Evolutionary conservation across 176 grass and related monocot species (phyloP).

Genomic region (Phoenix dactylifera): DNA sequence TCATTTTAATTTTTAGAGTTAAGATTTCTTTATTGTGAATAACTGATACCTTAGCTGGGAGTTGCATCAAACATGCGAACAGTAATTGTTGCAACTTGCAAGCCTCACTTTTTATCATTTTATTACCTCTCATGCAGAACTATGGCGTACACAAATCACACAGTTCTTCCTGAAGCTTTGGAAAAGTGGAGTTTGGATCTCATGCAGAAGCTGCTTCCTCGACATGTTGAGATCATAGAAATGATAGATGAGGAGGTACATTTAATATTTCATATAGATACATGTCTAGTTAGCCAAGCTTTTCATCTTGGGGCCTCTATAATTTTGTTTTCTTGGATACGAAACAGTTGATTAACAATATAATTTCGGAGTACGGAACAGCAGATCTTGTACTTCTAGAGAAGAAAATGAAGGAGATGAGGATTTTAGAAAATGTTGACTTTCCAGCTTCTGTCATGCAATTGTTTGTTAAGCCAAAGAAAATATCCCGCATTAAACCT

Average conservation of each 20-base stretch:
- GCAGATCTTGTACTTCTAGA: slow-evolving; percentile 65
- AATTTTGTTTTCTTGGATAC: slow-evolving; percentile 17
- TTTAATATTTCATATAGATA: not conserved
- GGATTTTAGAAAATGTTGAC: slow-evolving; percentile 94
- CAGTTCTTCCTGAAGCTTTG: slow-evolving; percentile 95
- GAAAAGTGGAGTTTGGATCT: slow-evolving; percentile 99
- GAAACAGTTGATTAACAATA: slow-evolving; percentile 61
- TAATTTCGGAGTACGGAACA: slow-evolving; percentile 65
- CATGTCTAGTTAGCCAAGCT: too few relatives aligned
- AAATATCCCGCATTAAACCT: slow-evolving; percentile 28
- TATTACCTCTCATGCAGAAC: slow-evolving; percentile 46
- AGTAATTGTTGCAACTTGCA: too few relatives aligned
- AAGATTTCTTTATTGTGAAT: too few relatives aligned
- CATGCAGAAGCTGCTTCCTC: slow-evolving; percentile 95
- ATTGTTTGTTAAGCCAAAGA: slow-evolving; percentile 76
- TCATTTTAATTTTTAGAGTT: too few relatives aligned
- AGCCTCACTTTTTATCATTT: not conserved
- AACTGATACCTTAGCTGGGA: too few relatives aligned
- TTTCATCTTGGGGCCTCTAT: too few relatives aligned
- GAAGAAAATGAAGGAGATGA: slow-evolving; percentile 81
- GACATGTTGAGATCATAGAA: slow-evolving; percentile 99
- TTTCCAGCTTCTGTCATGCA: slow-evolving; percentile 54
- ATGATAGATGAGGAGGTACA: slow-evolving; percentile 79
- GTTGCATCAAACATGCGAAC: too few relatives aligned
- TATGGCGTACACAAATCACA: slow-evolving; percentile 96